These are phyloP conservation scores for Pichia sp. DNA, from an alignment of 1,139 yeast species.

Conservation along the genomic window DNA sequence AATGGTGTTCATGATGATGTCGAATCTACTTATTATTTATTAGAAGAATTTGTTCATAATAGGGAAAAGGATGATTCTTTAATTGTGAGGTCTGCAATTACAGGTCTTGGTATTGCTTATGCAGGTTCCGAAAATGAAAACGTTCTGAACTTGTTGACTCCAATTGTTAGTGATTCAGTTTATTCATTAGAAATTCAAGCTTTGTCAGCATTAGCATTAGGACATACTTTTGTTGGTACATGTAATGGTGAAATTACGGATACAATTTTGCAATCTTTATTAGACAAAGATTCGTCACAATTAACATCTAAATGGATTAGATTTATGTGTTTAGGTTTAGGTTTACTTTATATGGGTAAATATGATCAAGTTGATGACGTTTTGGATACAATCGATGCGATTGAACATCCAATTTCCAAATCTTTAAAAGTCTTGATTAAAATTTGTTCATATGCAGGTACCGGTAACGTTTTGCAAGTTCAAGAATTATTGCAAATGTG, in stretches of 20 bases:
- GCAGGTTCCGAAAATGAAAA: slow-evolving; percentile 92
- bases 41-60: slow-evolving; percentile 65
- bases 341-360: slow-evolving; percentile 87
- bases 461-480: slow-evolving; percentile 94
- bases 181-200: slow-evolving; percentile 73
- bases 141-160: slow-evolving; percentile 67
- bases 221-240: slow-evolving; percentile 93
- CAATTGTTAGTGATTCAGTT: slow-evolving; percentile 79
- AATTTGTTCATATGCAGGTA: slow-evolving; percentile 94
- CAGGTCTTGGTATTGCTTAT: slow-evolving; percentile 90
- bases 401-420: slow-evolving; percentile 89
- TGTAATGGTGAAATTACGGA: slow-evolving; percentile 93
- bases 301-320: slow-evolving; percentile 81
- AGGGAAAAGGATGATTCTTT: slow-evolving; percentile 37
- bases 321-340: slow-evolving; percentile 88
- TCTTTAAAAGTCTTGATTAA: slow-evolving; percentile 86
- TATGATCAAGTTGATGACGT: slow-evolving; percentile 94
- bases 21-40: slow-evolving; percentile 81
- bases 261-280: slow-evolving; percentile 78
- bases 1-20: slow-evolving; percentile 94
- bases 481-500: slow-evolving; percentile 88
- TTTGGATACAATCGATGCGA: slow-evolving; percentile 87
- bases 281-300: slow-evolving; percentile 77
- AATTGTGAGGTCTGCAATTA: slow-evolving; percentile 73
- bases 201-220: slow-evolving; percentile 84